A percentile compares a stretch with the other conserved stretches of the same genome.
Conservation (phyloP, 2,329 filamentous ascomycete genomes). For the Apiospora rasikravindrae region DNA sequence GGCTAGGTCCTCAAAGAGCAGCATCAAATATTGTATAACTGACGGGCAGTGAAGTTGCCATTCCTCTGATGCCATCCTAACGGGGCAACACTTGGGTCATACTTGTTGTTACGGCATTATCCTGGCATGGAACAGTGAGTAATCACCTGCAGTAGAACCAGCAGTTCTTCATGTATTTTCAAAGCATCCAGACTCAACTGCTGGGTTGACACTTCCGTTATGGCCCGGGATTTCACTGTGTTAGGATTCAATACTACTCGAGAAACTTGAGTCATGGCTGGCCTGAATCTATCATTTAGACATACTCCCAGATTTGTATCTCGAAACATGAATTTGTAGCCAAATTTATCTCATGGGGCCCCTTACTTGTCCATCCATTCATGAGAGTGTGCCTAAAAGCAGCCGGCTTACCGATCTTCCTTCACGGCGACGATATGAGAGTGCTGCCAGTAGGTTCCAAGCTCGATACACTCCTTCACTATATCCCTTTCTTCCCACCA, state of each 20-base stretch:
- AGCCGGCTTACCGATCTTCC: slow-evolving; percentile 32
- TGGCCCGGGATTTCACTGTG: not conserved
- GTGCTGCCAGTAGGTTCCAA: slow-evolving; percentile 65
- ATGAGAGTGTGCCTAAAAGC: not conserved
- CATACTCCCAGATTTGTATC: not conserved
- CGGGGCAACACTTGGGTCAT: not conserved
- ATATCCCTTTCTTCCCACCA: slow-evolving; percentile 67
- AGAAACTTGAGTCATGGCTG: too few relatives aligned
- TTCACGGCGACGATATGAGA: slow-evolving; percentile 62
- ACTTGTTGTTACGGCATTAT: not conserved
- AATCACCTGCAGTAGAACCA: not conserved
- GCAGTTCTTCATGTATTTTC: not conserved
- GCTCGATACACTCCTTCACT: slow-evolving; percentile 58
- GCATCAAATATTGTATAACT: too few relatives aligned
- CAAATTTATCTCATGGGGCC: not conserved
- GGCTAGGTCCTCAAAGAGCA: too few relatives aligned
- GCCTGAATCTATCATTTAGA: not conserved
- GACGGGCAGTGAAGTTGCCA: not conserved
- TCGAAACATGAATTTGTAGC: not conserved
- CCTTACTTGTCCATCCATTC: not conserved
- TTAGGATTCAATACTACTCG: not conserved
- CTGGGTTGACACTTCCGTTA: not conserved
- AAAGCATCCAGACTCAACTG: not conserved
- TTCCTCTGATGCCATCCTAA: not conserved
- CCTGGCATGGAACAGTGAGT: not conserved